Conservation (phyloP, 139 green algal genomes). For the Tetraselmis striata region DNA sequence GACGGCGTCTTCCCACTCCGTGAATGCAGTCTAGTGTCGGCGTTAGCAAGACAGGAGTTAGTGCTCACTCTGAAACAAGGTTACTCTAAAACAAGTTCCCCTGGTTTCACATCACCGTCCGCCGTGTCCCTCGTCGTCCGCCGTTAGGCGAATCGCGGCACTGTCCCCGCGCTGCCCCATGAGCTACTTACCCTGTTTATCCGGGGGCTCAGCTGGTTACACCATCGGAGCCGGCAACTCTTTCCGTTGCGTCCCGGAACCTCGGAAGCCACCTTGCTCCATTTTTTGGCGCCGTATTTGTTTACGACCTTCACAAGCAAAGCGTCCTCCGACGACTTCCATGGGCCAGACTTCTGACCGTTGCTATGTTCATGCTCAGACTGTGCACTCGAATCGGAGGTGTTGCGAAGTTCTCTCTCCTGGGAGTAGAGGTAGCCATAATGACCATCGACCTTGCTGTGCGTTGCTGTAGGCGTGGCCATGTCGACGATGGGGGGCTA, state of each 20-base stretch:
- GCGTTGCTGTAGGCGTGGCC: too few relatives aligned
- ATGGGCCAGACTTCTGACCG: slow-evolving; percentile 2
- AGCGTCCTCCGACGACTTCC: neutral
- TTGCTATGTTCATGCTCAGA: too few relatives aligned
- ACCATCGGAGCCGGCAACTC: neutral
- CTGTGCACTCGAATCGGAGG: too few relatives aligned
- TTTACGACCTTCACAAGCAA: slow-evolving; percentile 1
- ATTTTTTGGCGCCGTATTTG: slow-evolving; percentile 6
- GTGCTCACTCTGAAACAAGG: neutral
- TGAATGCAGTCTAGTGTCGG: neutral
- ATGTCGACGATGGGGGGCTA: too few relatives aligned
- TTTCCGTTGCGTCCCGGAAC: slow-evolving; percentile 6
- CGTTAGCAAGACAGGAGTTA: neutral
- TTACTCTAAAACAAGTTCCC: too few relatives aligned
- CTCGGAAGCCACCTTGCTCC: neutral
- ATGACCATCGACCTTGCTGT: too few relatives aligned
- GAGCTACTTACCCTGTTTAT: neutral
- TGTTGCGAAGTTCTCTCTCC: too few relatives aligned
- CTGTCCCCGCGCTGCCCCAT: too few relatives aligned
- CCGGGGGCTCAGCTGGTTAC: slow-evolving; percentile 3
- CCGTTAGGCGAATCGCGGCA: too few relatives aligned
- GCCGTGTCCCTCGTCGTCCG: too few relatives aligned
- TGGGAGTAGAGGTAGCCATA: too few relatives aligned
- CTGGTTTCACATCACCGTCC: too few relatives aligned
- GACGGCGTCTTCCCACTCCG: neutral